Conservation (phyloP, 495 filamentous ascomycete species). For the Aspergillus carlsbadensis region DNA sequence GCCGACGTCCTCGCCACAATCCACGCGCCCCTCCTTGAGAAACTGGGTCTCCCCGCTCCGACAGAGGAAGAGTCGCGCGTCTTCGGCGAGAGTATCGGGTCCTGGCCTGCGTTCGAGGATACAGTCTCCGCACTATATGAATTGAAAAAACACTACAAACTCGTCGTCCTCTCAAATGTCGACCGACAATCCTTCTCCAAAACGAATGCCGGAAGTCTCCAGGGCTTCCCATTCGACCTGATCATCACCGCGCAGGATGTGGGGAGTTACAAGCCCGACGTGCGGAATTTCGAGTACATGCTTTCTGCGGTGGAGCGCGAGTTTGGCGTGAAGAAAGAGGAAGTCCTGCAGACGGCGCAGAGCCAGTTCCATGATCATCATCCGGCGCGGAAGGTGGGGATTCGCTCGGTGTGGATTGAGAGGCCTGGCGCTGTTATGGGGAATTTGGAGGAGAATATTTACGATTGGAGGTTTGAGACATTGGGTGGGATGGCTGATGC, state of each 20-base stretch:
- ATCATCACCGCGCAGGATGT: conserved; percentile 75
- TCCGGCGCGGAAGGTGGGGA: conserved; percentile 59
- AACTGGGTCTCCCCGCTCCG: conserved; percentile 35
- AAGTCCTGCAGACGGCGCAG: conserved; percentile 68
- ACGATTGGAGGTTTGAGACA: conserved; percentile 60
- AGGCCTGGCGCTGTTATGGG: conserved; percentile 47
- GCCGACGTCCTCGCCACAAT: conserved; percentile 51
- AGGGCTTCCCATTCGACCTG: conserved; percentile 57
- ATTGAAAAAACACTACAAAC: conserved; percentile 62
- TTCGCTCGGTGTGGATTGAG: conserved; percentile 71
- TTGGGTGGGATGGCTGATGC: conserved; percentile 72
- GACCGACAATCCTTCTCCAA: conserved; percentile 59
- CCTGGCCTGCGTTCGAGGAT: conserved; percentile 66
- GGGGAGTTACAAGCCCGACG: conserved; percentile 71
- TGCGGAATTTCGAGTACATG: conserved; percentile 66
- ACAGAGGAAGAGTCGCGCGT: conserved; percentile 25
- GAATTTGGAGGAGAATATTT: conserved; percentile 47
- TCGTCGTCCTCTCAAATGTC: conserved; percentile 72
- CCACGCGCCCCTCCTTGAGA: conserved; percentile 44
- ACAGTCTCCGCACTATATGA: conserved; percentile 56
- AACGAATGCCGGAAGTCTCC: conserved; percentile 50
- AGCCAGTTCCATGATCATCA: conserved; percentile 72
- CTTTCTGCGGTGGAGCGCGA: conserved; percentile 51
- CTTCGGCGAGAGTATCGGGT: conserved; percentile 56
- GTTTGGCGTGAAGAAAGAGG: conserved; percentile 51